phyloP scores from a whole-genome alignment of 2,329 filamentous ascomycete species.

The Madurella mycetomatis region DNA sequence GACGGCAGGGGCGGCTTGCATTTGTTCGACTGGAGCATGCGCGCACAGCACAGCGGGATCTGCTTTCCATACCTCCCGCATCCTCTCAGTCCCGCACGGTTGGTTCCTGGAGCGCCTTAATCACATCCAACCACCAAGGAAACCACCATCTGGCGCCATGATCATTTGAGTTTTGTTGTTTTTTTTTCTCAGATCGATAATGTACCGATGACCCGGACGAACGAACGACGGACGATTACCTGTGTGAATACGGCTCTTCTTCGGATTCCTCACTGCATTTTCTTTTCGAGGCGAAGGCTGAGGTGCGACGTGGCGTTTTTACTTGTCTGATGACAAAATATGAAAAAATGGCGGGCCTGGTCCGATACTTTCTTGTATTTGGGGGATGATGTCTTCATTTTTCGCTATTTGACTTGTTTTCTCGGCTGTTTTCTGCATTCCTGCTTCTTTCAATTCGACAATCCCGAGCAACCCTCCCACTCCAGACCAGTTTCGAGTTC shows the following conservation, averaged over 20 bases:
- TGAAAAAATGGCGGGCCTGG: not conserved
- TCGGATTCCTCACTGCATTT: slow-evolving; percentile 1
- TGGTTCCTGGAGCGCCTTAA: not conserved
- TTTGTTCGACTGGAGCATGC: not conserved
- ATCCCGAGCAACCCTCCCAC: not conserved
- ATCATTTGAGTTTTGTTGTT: not conserved
- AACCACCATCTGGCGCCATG: not conserved
- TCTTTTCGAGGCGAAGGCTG: not conserved
- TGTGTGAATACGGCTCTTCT: slow-evolving; percentile 11
- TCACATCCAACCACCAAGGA: too few relatives aligned
- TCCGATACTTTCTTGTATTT: too few relatives aligned
- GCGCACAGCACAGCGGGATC: not conserved
- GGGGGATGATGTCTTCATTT: not conserved
- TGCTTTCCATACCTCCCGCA: not conserved
- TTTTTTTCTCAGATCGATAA: slow-evolving; percentile 4
- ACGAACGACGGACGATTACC: not conserved
- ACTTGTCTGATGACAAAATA: not conserved
- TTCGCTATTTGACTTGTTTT: not conserved
- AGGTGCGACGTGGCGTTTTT: not conserved
- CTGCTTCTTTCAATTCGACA: not conserved
- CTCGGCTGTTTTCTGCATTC: not conserved
- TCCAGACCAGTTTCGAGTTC: too few relatives aligned
- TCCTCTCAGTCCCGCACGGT: not conserved
- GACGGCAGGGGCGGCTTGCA: slow-evolving; percentile 3
- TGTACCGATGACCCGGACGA: not conserved